Conservation (phyloP, 2,329 filamentous ascomycete species). For the Pseudogymnoascus destructans region DNA sequence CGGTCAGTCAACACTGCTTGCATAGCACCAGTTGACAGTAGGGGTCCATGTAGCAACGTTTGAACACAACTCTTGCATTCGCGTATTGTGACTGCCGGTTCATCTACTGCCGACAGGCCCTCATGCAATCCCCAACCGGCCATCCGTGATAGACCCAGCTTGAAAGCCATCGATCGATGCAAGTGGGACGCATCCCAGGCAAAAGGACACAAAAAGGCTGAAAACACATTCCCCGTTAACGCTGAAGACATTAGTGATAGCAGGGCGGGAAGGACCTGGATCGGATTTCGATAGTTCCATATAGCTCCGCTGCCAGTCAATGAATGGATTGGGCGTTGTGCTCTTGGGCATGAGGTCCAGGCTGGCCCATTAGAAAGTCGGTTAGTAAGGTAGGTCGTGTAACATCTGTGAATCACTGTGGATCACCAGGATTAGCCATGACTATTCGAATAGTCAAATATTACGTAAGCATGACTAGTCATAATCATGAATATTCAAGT, state of each 20-base stretch:
- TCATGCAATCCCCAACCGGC: not conserved
- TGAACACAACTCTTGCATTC: not conserved
- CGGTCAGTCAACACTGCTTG: not conserved
- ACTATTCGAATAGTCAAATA: too few relatives aligned
- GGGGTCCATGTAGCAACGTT: conserved; percentile 2
- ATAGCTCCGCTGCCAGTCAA: not conserved
- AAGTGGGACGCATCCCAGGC: not conserved
- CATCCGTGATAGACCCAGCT: not conserved
- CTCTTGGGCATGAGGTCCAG: conserved; percentile 2
- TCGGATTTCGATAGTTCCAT: conserved; percentile 6
- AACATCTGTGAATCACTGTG: not conserved
- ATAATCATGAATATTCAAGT: too few relatives aligned
- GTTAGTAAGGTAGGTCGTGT: not conserved
- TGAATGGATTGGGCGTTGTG: not conserved
- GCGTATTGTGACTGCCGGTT: not conserved
- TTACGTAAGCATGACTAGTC: too few relatives aligned
- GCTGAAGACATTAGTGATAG: not conserved
- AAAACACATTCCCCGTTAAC: not conserved
- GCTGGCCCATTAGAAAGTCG: conserved; percentile 5
- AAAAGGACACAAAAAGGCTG: not conserved
- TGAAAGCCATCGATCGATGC: not conserved
- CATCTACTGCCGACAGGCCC: not conserved
- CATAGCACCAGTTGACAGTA: conserved; percentile 1
- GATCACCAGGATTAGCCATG: too few relatives aligned
- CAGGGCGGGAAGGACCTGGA: not conserved